These are phyloP conservation scores for Claviceps sp. DNA, from an alignment of 2,329 filamentous ascomycete genomes.

Conservation along the genomic window DNA sequence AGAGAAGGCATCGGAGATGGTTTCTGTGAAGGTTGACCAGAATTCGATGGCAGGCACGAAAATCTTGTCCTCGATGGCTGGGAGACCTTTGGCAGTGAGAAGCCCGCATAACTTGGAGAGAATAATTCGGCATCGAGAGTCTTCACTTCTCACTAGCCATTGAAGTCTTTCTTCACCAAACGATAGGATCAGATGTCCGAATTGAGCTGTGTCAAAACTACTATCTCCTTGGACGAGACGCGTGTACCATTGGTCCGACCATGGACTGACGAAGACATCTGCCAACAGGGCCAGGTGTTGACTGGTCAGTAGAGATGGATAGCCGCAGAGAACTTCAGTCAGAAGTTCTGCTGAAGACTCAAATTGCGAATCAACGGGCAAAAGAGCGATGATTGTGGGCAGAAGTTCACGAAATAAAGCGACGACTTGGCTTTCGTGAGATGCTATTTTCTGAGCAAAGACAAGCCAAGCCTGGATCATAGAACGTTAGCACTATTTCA, in stretches of 20 bases:
- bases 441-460: slow-evolving; percentile 54
- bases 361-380: slow-evolving; percentile 45
- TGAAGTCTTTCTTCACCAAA: slow-evolving; percentile 55
- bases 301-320: slow-evolving; percentile 46
- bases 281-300: slow-evolving; percentile 45
- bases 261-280: slow-evolving; percentile 45
- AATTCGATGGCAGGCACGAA: slow-evolving; percentile 67
- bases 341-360: slow-evolving; percentile 50
- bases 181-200: slow-evolving; percentile 52
- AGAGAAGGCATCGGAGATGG: slow-evolving; percentile 44
- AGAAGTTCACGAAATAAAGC: slow-evolving; percentile 47
- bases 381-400: slow-evolving; percentile 43
- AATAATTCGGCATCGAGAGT: slow-evolving; percentile 37
- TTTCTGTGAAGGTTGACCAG: slow-evolving; percentile 66
- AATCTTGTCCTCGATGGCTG: slow-evolving; percentile 60
- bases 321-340: slow-evolving; percentile 51
- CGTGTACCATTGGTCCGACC: slow-evolving; percentile 43
- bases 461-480: slow-evolving; percentile 52
- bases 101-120: slow-evolving; percentile 50
- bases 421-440: slow-evolving; percentile 42
- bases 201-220: slow-evolving; percentile 50
- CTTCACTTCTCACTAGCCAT: slow-evolving; percentile 39
- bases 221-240: slow-evolving; percentile 45
- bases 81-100: slow-evolving; percentile 50
- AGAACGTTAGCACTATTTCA: neutral